These are phyloP conservation scores for Trifolium repens DNA, from an alignment of 306 rosid genomes.

Conservation along the genomic window DNA sequence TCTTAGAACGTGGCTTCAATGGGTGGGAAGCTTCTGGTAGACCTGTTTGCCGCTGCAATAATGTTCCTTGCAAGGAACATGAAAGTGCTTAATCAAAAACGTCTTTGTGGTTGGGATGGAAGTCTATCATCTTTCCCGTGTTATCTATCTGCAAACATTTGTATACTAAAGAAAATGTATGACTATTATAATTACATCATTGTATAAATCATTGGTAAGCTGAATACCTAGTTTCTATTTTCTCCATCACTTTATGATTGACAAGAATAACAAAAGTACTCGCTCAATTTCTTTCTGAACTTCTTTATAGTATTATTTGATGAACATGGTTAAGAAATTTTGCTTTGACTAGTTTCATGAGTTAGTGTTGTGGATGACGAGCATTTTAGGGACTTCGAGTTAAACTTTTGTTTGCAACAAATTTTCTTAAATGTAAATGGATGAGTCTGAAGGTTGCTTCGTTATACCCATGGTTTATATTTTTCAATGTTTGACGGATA, in stretches of 20 bases:
- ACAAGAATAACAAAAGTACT: constrained; percentile 15
- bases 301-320: constrained; percentile 7
- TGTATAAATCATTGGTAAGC: constrained; percentile 36
- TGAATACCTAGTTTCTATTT: constrained; percentile 32
- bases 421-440: constrained; percentile 9
- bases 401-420: not conserved
- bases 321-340: constrained; percentile 11
- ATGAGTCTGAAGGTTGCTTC: not conserved
- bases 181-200: constrained; percentile 10
- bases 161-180: constrained; percentile 29
- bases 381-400: not conserved
- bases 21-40: constrained; percentile 93
- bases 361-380: not conserved
- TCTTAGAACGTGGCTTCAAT: constrained; percentile 92
- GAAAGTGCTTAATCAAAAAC: constrained; percentile 44
- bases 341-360: constrained; percentile 11
- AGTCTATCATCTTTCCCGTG: constrained; percentile 30
- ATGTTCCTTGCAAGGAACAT: constrained; percentile 65
- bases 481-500: not conserved
- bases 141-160: constrained; percentile 13
- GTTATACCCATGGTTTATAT: not conserved
- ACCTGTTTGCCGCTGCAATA: constrained; percentile 87
- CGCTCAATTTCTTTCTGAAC: constrained; percentile 27
- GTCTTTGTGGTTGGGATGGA: constrained; percentile 21
- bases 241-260: constrained; percentile 9